Conservation (phyloP, 306 rosid species). For the Lupinus albus region DNA sequence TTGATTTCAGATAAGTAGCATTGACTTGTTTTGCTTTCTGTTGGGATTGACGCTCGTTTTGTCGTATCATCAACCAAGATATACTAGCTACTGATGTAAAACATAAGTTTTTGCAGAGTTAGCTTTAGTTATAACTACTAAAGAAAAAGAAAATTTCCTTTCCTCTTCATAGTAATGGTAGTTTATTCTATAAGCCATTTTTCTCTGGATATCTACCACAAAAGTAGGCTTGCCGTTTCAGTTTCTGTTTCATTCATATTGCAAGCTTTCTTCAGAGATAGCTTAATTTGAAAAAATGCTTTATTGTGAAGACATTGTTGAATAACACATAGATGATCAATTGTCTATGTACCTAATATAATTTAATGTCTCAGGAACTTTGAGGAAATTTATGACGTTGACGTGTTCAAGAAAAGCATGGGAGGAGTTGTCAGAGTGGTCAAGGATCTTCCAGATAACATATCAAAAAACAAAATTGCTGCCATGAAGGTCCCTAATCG, state of each 20-base stretch:
- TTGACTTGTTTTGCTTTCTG: constrained; percentile 17
- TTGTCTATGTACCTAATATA: constrained; percentile 17
- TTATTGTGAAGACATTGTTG: constrained; percentile 20
- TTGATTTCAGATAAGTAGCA: too few species aligned
- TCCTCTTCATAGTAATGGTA: too few species aligned
- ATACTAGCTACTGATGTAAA: constrained; percentile 21
- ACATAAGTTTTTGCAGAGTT: background rate
- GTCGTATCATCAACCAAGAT: background rate
- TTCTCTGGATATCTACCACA: too few species aligned
- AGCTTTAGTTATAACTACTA: background rate
- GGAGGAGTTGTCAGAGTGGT: constrained; percentile 81
- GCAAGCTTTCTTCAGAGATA: constrained; percentile 19
- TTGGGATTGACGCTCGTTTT: constrained; percentile 18
- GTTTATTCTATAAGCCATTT: too few species aligned
- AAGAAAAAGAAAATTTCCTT: background rate
- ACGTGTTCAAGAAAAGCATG: constrained; percentile 69
- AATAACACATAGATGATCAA: background rate
- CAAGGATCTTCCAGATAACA: constrained; percentile 64
- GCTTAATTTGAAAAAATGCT: constrained; percentile 33
- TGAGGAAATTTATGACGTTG: constrained; percentile 79
- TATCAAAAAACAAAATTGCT: constrained; percentile 71
- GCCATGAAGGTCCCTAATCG: constrained; percentile 94
- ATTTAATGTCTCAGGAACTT: constrained; percentile 66
- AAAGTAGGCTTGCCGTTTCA: background rate
- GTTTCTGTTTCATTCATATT: background rate